A percentile compares a stretch with the other conserved stretches of the same genome.
These are phyloP conservation scores for Euphorbia lathyris DNA, from an alignment of 345 rosid species.

Conservation along the genomic window DNA sequence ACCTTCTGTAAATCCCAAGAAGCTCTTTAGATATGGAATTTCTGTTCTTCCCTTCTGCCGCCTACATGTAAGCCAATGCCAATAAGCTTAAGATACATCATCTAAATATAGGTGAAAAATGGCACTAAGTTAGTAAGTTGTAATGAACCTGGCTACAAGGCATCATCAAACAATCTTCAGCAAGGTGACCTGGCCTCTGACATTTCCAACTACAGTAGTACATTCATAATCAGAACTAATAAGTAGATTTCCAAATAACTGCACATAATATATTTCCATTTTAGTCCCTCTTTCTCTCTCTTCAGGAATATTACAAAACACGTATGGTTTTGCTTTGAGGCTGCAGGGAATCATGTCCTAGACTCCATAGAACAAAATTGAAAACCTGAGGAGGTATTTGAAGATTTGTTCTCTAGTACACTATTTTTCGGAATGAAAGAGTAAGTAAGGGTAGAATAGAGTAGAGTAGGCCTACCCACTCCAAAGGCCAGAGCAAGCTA, in stretches of 20 bases:
- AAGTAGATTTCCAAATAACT: neutral
- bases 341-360: neutral
- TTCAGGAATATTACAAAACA: neutral
- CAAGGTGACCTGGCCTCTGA: constrained; percentile 69
- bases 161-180: constrained; percentile 54
- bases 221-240: neutral
- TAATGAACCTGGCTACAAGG: constrained; percentile 38
- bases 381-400: neutral
- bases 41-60: constrained; percentile 26
- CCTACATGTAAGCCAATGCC: constrained; percentile 27
- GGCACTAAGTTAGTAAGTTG: neutral
- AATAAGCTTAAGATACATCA: constrained; percentile 4
- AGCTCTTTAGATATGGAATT: constrained; percentile 50
- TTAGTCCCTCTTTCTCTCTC: neutral
- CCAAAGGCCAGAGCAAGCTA: too few species aligned
- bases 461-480: too few species aligned
- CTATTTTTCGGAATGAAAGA: too few species aligned
- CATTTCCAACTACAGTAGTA: constrained; percentile 53
- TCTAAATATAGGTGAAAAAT: neutral
- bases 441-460: too few species aligned
- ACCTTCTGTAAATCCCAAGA: constrained; percentile 59
- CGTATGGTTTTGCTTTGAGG: neutral
- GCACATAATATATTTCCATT: neutral
- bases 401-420: neutral
- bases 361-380: neutral